Base-by-base conservation (phyloP, 345 rosid genomes). In the Brassica rapa region DNA sequence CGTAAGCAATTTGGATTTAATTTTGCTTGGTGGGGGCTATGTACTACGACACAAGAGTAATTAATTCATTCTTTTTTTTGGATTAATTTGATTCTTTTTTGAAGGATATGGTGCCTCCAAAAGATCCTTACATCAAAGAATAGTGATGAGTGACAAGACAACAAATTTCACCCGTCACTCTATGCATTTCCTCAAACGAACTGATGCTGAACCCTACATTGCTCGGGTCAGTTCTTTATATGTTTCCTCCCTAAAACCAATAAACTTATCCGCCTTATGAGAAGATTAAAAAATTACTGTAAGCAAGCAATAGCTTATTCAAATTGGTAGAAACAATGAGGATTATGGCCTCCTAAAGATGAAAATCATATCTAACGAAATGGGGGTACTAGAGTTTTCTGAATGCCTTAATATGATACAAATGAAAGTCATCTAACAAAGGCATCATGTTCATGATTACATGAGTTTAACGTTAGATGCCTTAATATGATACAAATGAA, bases 71-170 rank as follows among this genome's bases (percentile, higher is more conserved):
- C 14, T 15, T 0, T 53, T 14, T 73, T 66, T 64, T 41, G 4
- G 14, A 68, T 66, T 24, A 49, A 15, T 15, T 14, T 1, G 8
- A 62, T 65, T 83, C 68, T 80, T 57, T 62, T 62, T 79, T 57
- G 53, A 81, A 94, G 98, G 98, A 91, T 81, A 91, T 89, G 94
- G 98, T 94, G 77, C 97, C 98, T 8, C 97, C 98, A 5, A 94
- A 94, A 80, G 98, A 94, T 81, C 96, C 98, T 51, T 94, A 88
- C 86, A 88, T 91, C 76, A 87, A 25, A 94, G 88, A 71, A 86
- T 90, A 72, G 77, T 94, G 62, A 78, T 92, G 21, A 86, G 91
- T 10, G 97, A 89, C 60, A 88, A 88, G 79, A 84, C 89, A 25
- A 87, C 96, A 57, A 91, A 90, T 86, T 92, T 93, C 33, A 75